Conservation (phyloP, 1,139 yeast genomes). For the Geotrichum klebahnii region DNA sequence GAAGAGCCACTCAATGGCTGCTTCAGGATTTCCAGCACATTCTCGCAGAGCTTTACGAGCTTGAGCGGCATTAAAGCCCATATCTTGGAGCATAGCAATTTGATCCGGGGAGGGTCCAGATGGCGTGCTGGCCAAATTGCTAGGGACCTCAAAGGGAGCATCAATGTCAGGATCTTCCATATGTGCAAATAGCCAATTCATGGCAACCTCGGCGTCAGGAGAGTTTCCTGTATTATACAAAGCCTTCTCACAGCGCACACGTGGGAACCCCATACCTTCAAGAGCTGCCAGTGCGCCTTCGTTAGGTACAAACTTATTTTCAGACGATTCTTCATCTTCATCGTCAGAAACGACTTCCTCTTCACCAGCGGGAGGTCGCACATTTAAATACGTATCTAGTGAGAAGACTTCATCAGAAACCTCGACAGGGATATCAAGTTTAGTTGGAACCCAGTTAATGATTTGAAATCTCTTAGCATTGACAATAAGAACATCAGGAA, state of each 20-base stretch:
- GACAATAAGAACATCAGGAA: slow-evolving; percentile 66
- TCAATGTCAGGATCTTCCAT: slow-evolving; percentile 82
- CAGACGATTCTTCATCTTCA: slow-evolving; percentile 30
- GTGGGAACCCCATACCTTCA: slow-evolving; percentile 83
- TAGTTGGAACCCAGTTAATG: slow-evolving; percentile 87
- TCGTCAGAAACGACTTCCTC: slow-evolving; percentile 42
- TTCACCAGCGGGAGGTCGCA: slow-evolving; percentile 46
- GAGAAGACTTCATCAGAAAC: slow-evolving; percentile 50
- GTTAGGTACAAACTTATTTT: slow-evolving; percentile 51
- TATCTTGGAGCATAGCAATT: slow-evolving; percentile 52
- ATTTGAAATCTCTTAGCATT: slow-evolving; percentile 77
- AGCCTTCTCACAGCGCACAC: slow-evolving; percentile 61
- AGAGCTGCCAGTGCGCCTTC: slow-evolving; percentile 53
- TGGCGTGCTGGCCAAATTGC: neutral
- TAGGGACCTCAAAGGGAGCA: slow-evolving; percentile 46
- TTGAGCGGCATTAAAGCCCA: slow-evolving; percentile 71
- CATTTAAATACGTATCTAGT: slow-evolving; percentile 40
- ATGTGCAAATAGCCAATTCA: slow-evolving; percentile 87
- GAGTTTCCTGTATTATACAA: slow-evolving; percentile 67
- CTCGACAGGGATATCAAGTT: slow-evolving; percentile 67
- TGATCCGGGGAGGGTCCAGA: slow-evolving; percentile 39
- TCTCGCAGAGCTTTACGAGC: slow-evolving; percentile 66
- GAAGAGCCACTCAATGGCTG: slow-evolving; percentile 88
- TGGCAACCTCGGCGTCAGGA: slow-evolving; percentile 63
- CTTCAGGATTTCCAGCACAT: slow-evolving; percentile 58